A percentile compares a stretch with the other conserved stretches of the same genome.
These are phyloP conservation scores for Fusarium citri DNA, from an alignment of 2,329 filamentous ascomycete species.

Conservation along the genomic window DNA sequence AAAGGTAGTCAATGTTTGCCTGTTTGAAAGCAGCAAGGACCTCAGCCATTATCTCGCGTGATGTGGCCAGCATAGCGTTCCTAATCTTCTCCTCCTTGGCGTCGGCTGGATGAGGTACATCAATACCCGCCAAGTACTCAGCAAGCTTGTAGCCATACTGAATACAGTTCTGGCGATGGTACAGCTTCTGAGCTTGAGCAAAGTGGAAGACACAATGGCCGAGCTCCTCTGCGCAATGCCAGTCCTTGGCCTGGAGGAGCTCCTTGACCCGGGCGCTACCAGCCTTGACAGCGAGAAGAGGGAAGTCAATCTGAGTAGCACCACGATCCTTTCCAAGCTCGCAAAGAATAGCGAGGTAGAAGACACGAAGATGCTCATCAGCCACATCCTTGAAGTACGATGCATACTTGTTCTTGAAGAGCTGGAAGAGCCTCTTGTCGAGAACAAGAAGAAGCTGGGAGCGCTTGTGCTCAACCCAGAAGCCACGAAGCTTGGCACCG, in stretches of 20 bases:
- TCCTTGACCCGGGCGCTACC: constrained; percentile 48
- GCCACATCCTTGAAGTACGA: constrained; percentile 40
- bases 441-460: constrained; percentile 52
- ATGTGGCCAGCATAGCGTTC: constrained; percentile 37
- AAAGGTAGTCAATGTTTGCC: constrained; percentile 57
- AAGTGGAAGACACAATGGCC: constrained; percentile 58
- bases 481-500: constrained; percentile 42
- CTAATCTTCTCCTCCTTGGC: constrained; percentile 44
- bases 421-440: constrained; percentile 53
- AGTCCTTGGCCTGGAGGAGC: constrained; percentile 54
- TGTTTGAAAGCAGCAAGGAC: constrained; percentile 57
- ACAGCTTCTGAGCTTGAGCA: constrained; percentile 55
- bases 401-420: constrained; percentile 53
- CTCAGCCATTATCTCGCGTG: constrained; percentile 44
- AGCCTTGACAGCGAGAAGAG: constrained; percentile 51
- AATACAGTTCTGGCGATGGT: constrained; percentile 53
- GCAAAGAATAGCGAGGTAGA: constrained; percentile 56
- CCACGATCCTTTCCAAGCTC: constrained; percentile 52
- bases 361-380: constrained; percentile 51
- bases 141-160: constrained; percentile 60
- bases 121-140: constrained; percentile 57
- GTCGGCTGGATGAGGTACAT: constrained; percentile 49
- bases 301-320: constrained; percentile 53
- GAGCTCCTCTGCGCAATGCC: constrained; percentile 56
- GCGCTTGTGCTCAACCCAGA: constrained; percentile 42